Conservation (phyloP, 2,329 filamentous ascomycete genomes). For the Paraphoma chrysanthemicola region DNA sequence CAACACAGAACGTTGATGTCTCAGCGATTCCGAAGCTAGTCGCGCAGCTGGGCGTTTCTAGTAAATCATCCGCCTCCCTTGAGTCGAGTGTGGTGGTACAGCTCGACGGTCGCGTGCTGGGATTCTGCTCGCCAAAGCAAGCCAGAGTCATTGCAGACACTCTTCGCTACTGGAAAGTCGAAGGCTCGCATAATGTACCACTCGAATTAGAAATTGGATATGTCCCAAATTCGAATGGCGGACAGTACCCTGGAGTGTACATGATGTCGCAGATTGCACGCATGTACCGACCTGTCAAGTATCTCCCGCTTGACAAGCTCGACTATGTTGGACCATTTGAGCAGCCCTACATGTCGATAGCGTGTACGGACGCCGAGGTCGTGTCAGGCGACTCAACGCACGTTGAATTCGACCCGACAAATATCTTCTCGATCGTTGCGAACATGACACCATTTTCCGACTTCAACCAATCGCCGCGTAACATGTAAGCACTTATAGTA, state of each 20-base stretch:
- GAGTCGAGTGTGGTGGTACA: constrained; percentile 88
- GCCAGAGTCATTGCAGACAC: constrained; percentile 84
- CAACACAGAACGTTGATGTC: constrained; percentile 76
- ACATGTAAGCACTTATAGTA: constrained; percentile 66
- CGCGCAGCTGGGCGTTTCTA: constrained; percentile 78
- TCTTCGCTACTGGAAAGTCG: constrained; percentile 93
- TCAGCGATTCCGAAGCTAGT: constrained; percentile 77
- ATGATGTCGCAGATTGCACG: constrained; percentile 84
- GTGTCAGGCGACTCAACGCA: constrained; percentile 89
- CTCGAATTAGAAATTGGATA: constrained; percentile 89
- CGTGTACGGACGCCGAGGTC: constrained; percentile 86
- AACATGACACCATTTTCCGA: constrained; percentile 99
- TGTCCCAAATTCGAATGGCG: constrained; percentile 83
- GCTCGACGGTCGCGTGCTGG: constrained; percentile 87
- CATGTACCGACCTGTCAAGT: constrained; percentile 92
- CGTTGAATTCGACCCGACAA: constrained; percentile 91
- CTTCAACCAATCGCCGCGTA: constrained; percentile 97
- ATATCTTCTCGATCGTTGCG: constrained; percentile 95
- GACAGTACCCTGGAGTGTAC: constrained; percentile 96
- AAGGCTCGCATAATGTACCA: constrained; percentile 81
- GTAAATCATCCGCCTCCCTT: constrained; percentile 76
- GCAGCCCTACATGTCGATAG: constrained; percentile 98
- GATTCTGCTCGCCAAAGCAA: constrained; percentile 87
- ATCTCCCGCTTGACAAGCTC: constrained; percentile 82
- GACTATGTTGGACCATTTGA: constrained; percentile 94